phyloP scores from a whole-genome alignment of 1,139 yeast genomes.

The Hyphopichia khmerensis region DNA sequence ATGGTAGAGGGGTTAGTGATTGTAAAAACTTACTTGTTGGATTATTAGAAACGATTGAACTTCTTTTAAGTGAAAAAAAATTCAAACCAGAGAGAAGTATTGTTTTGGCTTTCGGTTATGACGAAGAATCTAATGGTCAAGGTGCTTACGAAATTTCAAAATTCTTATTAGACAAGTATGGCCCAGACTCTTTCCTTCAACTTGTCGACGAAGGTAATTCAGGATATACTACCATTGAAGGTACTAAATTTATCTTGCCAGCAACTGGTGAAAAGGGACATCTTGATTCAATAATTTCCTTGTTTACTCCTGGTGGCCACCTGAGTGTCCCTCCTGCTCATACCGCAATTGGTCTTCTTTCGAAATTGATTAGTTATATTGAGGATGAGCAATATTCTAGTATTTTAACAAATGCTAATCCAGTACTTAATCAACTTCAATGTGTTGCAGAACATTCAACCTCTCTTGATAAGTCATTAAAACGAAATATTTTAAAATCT shows the following conservation, averaged over 20 bases:
- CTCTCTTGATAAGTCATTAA: conserved; percentile 26
- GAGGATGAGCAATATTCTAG: conserved; percentile 37
- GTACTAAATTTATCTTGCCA: conserved; percentile 53
- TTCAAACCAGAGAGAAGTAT: conserved; percentile 44
- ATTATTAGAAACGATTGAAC: conserved; percentile 41
- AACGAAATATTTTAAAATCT: conserved; percentile 40
- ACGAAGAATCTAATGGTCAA: conserved; percentile 45
- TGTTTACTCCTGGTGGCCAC: conserved; percentile 50
- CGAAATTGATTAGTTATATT: conserved; percentile 35
- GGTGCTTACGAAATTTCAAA: conserved; percentile 34
- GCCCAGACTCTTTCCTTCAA: conserved; percentile 39
- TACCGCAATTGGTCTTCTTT: conserved; percentile 46
- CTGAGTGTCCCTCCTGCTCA: conserved; percentile 49
- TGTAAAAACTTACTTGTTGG: conserved; percentile 46
- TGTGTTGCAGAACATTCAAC: conserved; percentile 45
- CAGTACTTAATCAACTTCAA: conserved; percentile 39
- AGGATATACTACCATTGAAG: conserved; percentile 35
- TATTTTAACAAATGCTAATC: conserved; percentile 39
- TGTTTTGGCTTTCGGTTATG: conserved; percentile 47
- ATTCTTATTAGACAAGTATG: conserved; percentile 31
- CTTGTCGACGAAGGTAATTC: conserved; percentile 48
- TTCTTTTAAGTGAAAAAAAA: conserved; percentile 30
- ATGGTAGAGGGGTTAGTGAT: conserved; percentile 50
- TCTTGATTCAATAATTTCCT: conserved; percentile 34
- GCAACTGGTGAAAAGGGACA: conserved; percentile 52